A percentile compares a stretch with the other conserved stretches of the same genome.
Conservation (phyloP, 352 stramenopile species). For the Phytophthora capsici region DNA sequence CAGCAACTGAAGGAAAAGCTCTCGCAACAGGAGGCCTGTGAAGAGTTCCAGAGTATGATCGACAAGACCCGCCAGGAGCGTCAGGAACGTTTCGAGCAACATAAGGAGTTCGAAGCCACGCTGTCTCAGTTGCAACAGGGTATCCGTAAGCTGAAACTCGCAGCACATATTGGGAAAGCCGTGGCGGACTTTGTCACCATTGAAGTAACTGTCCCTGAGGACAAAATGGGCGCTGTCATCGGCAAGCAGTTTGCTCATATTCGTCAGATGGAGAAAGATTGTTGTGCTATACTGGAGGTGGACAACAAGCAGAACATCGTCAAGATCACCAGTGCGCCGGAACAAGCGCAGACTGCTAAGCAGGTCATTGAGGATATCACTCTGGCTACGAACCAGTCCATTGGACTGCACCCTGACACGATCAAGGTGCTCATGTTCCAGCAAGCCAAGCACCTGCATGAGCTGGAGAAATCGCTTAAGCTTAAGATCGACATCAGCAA, state of each 20-base stretch:
- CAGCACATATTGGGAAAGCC: constrained; percentile 40
- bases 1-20: constrained; percentile 68
- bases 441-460: constrained; percentile 75
- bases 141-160: constrained; percentile 63
- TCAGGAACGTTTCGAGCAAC: constrained; percentile 62
- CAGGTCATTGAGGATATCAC: constrained; percentile 72
- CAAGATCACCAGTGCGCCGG: constrained; percentile 58
- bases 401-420: constrained; percentile 80
- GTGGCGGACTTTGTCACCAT: constrained; percentile 58
- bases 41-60: constrained; percentile 67
- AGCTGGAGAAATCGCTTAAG: constrained; percentile 60
- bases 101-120: constrained; percentile 56
- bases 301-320: constrained; percentile 63
- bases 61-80: constrained; percentile 62
- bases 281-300: constrained; percentile 67
- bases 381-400: constrained; percentile 63
- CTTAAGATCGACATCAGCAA: constrained; percentile 80
- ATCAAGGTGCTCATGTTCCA: constrained; percentile 82
- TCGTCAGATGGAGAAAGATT: constrained; percentile 65
- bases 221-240: constrained; percentile 72
- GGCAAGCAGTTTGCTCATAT: constrained; percentile 68
- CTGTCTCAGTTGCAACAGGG: constrained; percentile 57
- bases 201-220: constrained; percentile 59
- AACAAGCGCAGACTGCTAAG: constrained; percentile 49
- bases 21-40: constrained; percentile 52